Base-by-base conservation (phyloP, 257 asterid genomes). In the Petunia secreta region DNA sequence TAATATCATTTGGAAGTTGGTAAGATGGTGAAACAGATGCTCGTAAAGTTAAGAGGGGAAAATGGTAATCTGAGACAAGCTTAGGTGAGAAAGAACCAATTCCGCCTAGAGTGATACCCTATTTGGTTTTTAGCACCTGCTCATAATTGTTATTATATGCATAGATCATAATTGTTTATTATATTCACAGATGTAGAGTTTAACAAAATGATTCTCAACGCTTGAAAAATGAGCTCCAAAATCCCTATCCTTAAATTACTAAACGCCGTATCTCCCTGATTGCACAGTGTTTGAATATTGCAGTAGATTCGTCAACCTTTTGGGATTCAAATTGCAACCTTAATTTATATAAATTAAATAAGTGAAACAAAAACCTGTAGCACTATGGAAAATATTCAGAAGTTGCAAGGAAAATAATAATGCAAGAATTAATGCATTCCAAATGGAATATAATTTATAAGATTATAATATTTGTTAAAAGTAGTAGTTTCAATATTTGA, bases 321-420 rank as follows among this genome's bases (percentile, higher is more conserved):
- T 44, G 41, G 10, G 2, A 40, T 25, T 69, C 77, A 69, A 25
- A 46, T 46, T 69, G 59, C 59, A 69, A 46, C 77, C 34, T 11
- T 37, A 64, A 64, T 13, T 46, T 14, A 64, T 5, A 64, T 6
- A 2, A 5, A 69, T 16, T 40, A 69, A 44, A 69, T n/a, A 69
- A 68, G 16, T 69, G 58, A 69, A 68, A 68, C 41, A 68, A 9
- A 69, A 69, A 69, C 25, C 10, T 25, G 6, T 69, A 69, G 41
- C 5, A 25, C 43, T 10, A 16, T 7, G 57, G 75, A 68, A 8
- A 11, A 8, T 8, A 69, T 69, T 48, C 58, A 44, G 9, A 1
- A 69, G 76, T 69, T 16, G 38, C 59, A 46, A 16, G 41, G 58
- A 34, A 10, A 69, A 69, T 46, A 69, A 44, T 1, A 48, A 25